Percentiles rank a stretch among this genome's conserved stretches.
These are phyloP conservation scores for Xylariaceae sp. DNA, from an alignment of 2,329 filamentous ascomycete genomes.

Conservation along the genomic window DNA sequence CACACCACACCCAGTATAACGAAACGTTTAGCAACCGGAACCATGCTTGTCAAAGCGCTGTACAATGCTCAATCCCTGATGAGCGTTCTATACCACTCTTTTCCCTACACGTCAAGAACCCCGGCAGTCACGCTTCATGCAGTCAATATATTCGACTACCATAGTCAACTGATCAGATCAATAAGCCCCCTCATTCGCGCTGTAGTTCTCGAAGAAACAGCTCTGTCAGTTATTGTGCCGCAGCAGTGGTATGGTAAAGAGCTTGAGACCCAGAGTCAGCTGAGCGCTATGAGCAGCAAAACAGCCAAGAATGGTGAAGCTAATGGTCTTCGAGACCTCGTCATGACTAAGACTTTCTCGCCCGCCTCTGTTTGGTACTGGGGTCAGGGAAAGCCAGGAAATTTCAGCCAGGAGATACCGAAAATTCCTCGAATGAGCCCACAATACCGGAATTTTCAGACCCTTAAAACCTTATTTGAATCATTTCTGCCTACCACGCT, in stretches of 20 bases:
- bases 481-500: constrained; percentile 76
- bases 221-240: constrained; percentile 69
- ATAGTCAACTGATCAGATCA: constrained; percentile 66
- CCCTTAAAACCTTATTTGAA: constrained; percentile 70
- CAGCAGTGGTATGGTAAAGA: constrained; percentile 52
- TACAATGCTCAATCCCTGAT: constrained; percentile 73
- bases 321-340: constrained; percentile 29
- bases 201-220: constrained; percentile 79
- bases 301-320: constrained; percentile 11
- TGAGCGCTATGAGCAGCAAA: constrained; percentile 8
- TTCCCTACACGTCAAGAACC: constrained; percentile 63
- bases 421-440: constrained; percentile 32
- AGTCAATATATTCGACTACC: constrained; percentile 82
- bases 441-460: constrained; percentile 69
- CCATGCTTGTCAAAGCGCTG: constrained; percentile 71
- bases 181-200: constrained; percentile 75
- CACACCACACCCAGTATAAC: constrained; percentile 33
- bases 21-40: constrained; percentile 59
- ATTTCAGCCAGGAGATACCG: constrained; percentile 18
- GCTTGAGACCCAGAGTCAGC: constrained; percentile 21
- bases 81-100: constrained; percentile 69
- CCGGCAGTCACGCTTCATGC: constrained; percentile 63
- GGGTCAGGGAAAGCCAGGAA: constrained; percentile 19
- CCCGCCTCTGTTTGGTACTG: constrained; percentile 27
- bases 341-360: constrained; percentile 27